phyloP scores from a whole-genome alignment of 192 early-diverging fungal species.

The Coemansia sp. region DNA sequence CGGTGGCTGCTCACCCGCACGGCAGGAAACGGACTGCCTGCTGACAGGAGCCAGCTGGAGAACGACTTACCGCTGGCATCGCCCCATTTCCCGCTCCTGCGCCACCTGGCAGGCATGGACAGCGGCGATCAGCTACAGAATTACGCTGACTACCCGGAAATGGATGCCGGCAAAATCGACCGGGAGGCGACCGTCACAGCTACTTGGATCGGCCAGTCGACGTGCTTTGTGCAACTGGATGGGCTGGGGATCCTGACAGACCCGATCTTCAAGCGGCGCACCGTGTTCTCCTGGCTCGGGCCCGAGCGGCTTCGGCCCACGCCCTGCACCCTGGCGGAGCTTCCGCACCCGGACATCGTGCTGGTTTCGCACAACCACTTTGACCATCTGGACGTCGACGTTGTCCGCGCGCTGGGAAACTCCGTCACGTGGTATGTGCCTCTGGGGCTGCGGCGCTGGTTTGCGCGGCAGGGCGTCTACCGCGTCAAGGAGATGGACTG shows the following conservation, averaged over 20 bases:
- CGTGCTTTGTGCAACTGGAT: conserved; percentile 66
- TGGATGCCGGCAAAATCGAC: conserved; percentile 23
- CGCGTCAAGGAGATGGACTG: conserved; percentile 75
- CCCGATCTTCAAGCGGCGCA: conserved; percentile 73
- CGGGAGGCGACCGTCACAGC: conserved; percentile 15
- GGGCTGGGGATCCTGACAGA: conserved; percentile 77
- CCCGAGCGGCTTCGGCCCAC: conserved; percentile 67
- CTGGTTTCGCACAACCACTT: conserved; percentile 89
- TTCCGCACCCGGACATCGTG: conserved; percentile 74
- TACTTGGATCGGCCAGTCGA: conserved; percentile 67
- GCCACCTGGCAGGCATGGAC: conserved; percentile 7
- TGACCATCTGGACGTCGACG: conserved; percentile 77
- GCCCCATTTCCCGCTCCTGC: conserved; percentile 32
- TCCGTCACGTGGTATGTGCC: conserved; percentile 72
- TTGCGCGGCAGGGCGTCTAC: conserved; percentile 56
- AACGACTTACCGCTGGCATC: conserved; percentile 31
- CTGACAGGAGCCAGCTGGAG: conserved; percentile 14
- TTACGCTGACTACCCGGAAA: conserved; percentile 15
- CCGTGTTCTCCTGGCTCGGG: conserved; percentile 66
- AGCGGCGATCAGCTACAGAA: not conserved
- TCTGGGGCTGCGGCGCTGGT: conserved; percentile 73
- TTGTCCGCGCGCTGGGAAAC: conserved; percentile 61
- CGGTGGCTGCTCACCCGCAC: conserved; percentile 43
- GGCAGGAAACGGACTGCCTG: conserved; percentile 46
- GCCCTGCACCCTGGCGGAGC: conserved; percentile 66